Conservation (phyloP, 2,329 filamentous ascomycete genomes). For the Cadophora luteo-olivacea region DNA sequence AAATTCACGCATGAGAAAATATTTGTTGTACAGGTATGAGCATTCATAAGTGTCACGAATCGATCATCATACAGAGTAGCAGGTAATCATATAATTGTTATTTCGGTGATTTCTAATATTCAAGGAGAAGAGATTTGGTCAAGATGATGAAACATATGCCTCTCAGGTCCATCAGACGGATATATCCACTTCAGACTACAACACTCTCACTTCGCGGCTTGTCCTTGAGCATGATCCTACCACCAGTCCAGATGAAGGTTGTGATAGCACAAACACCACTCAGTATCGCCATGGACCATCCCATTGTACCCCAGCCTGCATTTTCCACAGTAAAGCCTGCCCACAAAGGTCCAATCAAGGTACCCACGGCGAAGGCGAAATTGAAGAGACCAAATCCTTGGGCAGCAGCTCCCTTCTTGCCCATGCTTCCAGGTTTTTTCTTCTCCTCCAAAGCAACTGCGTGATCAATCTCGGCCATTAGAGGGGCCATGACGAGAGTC, state of each 20-base stretch:
- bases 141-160: too few relatives aligned
- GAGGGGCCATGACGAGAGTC: constrained; percentile 64
- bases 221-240: constrained; percentile 43
- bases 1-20: not conserved
- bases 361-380: constrained; percentile 57
- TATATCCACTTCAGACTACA: constrained; percentile 19
- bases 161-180: not conserved
- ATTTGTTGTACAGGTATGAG: not conserved
- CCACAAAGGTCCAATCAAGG: constrained; percentile 59
- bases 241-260: constrained; percentile 58
- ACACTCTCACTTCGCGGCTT: constrained; percentile 21
- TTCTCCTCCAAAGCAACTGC: constrained; percentile 58
- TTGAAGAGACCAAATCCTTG: constrained; percentile 65
- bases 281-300: constrained; percentile 57
- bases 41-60: not conserved
- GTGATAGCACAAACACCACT: constrained; percentile 57
- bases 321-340: constrained; percentile 56
- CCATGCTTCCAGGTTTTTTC: constrained; percentile 35
- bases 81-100: too few relatives aligned
- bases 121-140: too few relatives aligned
- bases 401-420: constrained; percentile 54
- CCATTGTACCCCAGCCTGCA: constrained; percentile 60
- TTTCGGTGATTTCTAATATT: too few relatives aligned
- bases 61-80: not conserved
- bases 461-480: constrained; percentile 74